phyloP scores from a whole-genome alignment of 1,139 yeast species.

The Pichia sp. region DNA sequence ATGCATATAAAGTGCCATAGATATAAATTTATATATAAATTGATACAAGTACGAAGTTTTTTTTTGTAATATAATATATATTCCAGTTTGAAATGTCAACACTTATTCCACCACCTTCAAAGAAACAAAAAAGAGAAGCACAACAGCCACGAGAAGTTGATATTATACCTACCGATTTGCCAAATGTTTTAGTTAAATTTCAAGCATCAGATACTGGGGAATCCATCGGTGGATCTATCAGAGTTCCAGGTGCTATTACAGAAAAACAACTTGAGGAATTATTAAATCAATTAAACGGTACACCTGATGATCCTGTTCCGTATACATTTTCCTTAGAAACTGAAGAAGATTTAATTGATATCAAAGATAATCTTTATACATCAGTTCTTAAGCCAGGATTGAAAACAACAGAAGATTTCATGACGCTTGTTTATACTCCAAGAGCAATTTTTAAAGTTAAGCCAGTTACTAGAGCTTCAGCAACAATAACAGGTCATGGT shows the following conservation, averaged over 20 bases:
- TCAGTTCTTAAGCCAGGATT: slow-evolving; percentile 82
- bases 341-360: slow-evolving; percentile 56
- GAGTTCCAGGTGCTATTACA: slow-evolving; percentile 87
- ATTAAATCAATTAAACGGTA: slow-evolving; percentile 64
- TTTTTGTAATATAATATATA: too few relatives aligned
- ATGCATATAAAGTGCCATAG: too few relatives aligned
- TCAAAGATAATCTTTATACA: slow-evolving; percentile 66
- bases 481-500: slow-evolving; percentile 94
- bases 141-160: slow-evolving; percentile 76
- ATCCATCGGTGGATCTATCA: slow-evolving; percentile 70
- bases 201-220: slow-evolving; percentile 97
- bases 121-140: slow-evolving; percentile 78
- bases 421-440: slow-evolving; percentile 89
- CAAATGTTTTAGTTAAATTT: slow-evolving; percentile 81
- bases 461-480: slow-evolving; percentile 85
- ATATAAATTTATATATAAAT: too few relatives aligned
- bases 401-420: slow-evolving; percentile 86
- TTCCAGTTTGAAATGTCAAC: slow-evolving; percentile 63
- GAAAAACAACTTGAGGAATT: slow-evolving; percentile 86
- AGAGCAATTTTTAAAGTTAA: slow-evolving; percentile 90
- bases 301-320: slow-evolving; percentile 80
- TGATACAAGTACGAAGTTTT: too few relatives aligned
- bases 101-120: slow-evolving; percentile 86
- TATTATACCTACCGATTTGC: slow-evolving; percentile 69
- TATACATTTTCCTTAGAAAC: slow-evolving; percentile 70